Percentiles rank a stretch among this genome's conserved stretches.
phyloP scores from a whole-genome alignment of 1,284 basidiomycete species.

The Melampsora larici-populina region DNA sequence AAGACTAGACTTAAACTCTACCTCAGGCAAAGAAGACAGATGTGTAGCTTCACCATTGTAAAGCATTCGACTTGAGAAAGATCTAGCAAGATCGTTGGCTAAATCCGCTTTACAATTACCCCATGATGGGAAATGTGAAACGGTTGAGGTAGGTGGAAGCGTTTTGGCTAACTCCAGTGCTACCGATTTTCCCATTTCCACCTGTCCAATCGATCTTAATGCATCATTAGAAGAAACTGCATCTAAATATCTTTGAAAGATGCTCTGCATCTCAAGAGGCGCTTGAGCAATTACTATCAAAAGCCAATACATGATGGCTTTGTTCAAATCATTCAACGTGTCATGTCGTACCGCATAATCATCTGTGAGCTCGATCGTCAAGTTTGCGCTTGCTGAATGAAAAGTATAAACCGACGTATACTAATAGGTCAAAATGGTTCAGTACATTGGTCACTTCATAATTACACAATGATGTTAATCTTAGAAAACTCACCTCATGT shows the following conservation, averaged over 20 bases:
- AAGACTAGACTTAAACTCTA: slow-evolving; percentile 14
- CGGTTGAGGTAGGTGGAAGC: slow-evolving; percentile 44
- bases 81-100: slow-evolving; percentile 27
- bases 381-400: slow-evolving; percentile 66
- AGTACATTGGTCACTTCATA: slow-evolving; percentile 11
- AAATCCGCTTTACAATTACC: slow-evolving; percentile 29
- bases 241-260: slow-evolving; percentile 64
- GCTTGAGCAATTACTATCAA: slow-evolving; percentile 77
- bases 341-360: slow-evolving; percentile 81
- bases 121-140: neutral
- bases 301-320: slow-evolving; percentile 76
- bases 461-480: neutral
- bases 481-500: slow-evolving; percentile 68
- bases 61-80: slow-evolving; percentile 42
- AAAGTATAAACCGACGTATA: slow-evolving; percentile 84
- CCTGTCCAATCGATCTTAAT: slow-evolving; percentile 53
- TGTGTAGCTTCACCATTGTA: slow-evolving; percentile 41
- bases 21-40: slow-evolving; percentile 33
- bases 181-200: slow-evolving; percentile 83
- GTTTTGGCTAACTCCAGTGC: slow-evolving; percentile 73
- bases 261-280: slow-evolving; percentile 86
- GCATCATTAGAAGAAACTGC: slow-evolving; percentile 31
- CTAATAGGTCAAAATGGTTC: slow-evolving; percentile 55
- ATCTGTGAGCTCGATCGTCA: slow-evolving; percentile 79
- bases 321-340: slow-evolving; percentile 71